These are phyloP conservation scores for Verticillium albo-atrum DNA, from an alignment of 2,329 filamentous ascomycete species.

Conservation along the genomic window DNA sequence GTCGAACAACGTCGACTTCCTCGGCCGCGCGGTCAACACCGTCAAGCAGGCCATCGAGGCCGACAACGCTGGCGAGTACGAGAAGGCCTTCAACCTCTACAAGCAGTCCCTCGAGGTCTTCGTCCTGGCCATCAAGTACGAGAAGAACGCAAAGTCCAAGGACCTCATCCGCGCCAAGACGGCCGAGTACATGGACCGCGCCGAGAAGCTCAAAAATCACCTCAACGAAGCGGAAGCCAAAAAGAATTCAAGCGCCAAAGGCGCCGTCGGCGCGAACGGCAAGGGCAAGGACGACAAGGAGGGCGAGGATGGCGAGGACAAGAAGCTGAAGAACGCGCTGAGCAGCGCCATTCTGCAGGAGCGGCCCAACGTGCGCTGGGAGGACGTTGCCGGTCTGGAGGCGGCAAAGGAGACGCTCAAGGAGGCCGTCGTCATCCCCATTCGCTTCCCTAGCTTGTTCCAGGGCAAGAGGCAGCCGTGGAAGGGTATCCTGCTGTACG, in stretches of 20 bases:
- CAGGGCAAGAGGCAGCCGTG: conserved; percentile 94
- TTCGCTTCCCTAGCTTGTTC: conserved; percentile 97
- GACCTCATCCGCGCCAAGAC: conserved; percentile 96
- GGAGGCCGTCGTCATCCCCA: conserved; percentile 94
- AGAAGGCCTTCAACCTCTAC: conserved; percentile 94
- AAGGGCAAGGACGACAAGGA: conserved; percentile 58
- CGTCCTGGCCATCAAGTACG: conserved; percentile 99
- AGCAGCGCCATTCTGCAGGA: conserved; percentile 91
- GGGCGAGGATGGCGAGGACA: conserved; percentile 82
- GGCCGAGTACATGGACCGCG: conserved; percentile 95
- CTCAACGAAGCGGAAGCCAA: conserved; percentile 70
- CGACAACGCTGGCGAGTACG: conserved; percentile 93
- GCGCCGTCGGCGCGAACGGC: conserved; percentile 63
- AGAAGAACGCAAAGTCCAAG: conserved; percentile 96
- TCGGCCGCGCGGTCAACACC: conserved; percentile 91
- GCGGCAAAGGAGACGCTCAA: conserved; percentile 94
- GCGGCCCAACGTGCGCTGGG: conserved; percentile 95
- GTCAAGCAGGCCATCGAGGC: conserved; percentile 97
- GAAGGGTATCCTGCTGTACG: conserved; percentile 96
- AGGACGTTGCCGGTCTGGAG: conserved; percentile 94
- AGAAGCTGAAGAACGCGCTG: conserved; percentile 89
- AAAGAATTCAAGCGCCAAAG: conserved; percentile 63
- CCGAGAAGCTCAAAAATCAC: conserved; percentile 95
- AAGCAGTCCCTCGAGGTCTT: conserved; percentile 95
- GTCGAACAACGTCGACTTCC: conserved; percentile 67